Conservation (phyloP, 129 eudicot species). For the Gnaphalium uliginosum region DNA sequence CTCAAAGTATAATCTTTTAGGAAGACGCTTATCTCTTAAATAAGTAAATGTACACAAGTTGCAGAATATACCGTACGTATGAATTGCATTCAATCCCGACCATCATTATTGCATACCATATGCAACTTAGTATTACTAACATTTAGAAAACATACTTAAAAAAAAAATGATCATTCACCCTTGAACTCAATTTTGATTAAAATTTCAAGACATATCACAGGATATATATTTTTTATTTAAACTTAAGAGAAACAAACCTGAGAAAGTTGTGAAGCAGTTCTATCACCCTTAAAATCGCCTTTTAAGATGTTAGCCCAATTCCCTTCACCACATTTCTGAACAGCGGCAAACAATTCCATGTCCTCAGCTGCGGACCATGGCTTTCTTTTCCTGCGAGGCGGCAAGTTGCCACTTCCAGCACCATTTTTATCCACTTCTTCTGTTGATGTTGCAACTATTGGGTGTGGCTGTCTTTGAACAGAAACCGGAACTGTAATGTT, state of each 20-base stretch:
- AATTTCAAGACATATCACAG: neutral
- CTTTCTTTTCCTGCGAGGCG: constrained; percentile 66
- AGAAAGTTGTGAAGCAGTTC: constrained; percentile 80
- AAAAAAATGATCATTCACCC: neutral
- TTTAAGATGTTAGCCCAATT: constrained; percentile 83
- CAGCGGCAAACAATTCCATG: constrained; percentile 72
- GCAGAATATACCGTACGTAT: neutral
- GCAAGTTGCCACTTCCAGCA: constrained; percentile 41
- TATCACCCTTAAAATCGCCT: constrained; percentile 71
- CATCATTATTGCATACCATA: neutral
- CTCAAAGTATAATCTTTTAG: neutral
- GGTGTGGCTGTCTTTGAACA: constrained; percentile 54
- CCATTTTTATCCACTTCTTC: constrained; percentile 51
- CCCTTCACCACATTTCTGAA: constrained; percentile 79
- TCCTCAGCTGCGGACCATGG: constrained; percentile 82
- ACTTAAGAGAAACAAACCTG: constrained; percentile 47
- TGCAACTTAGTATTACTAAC: neutral
- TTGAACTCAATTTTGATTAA: neutral
- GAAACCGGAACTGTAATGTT: constrained; percentile 71
- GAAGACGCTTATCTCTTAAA: neutral
- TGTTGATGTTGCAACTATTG: constrained; percentile 40
- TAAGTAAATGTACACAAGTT: neutral
- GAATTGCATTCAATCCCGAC: neutral
- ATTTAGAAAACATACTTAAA: neutral
- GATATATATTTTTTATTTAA: neutral